Base-by-base conservation (phyloP, 192 early-diverging fungal species). In the Coemansia sp. region DNA sequence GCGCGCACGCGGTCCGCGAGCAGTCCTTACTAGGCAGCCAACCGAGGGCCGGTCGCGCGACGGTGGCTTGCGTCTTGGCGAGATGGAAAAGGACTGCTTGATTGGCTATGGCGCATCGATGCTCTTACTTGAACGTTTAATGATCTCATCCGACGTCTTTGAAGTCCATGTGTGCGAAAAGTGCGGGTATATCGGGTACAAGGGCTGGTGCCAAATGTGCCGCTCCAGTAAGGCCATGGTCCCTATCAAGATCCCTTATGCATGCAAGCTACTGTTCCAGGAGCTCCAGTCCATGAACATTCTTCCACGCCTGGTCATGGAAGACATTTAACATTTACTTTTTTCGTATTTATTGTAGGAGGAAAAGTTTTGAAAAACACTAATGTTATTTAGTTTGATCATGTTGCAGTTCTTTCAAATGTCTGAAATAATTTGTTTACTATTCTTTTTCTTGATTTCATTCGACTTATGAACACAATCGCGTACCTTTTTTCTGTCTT, bases 51-150 rank as follows among this genome's bases (percentile, higher is more conserved):
- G 95, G 69, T 95, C 94, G 15, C 87, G 94, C 26, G 96, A 99
- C 70, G 96, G 96, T 75, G 96, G 96, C 49, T 83, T 99, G 74
- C 92, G 96, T 81, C 81, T 99, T 23, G 96, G 96, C 62, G 95
- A 99, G 74, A 99, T 99, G 96, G 96, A 99, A 67, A 87, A 95
- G 68, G 96, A 99, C 85, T 97, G 95, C 83, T 75, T 99, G 72
- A 95, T 99, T 72, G 94, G 94, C 66, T 95, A 99, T 78, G 96
- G 96, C 53, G 93, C 96, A 2, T 90, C 91, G 57, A 94, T 92
- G 84, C 84, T 97, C 39, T 70, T 97, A 62, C 87, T 99, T 37
- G 96, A 99, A 74, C 89, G 96, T 40, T 84, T 99, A 35, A 88
- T 99, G 88, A 87, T 92, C 45, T 93, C 92, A 49, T 93, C 91